Evolutionary conservation across 1,139 yeast species (phyloP).

Genomic region (Petasospora rhodanensis): DNA sequence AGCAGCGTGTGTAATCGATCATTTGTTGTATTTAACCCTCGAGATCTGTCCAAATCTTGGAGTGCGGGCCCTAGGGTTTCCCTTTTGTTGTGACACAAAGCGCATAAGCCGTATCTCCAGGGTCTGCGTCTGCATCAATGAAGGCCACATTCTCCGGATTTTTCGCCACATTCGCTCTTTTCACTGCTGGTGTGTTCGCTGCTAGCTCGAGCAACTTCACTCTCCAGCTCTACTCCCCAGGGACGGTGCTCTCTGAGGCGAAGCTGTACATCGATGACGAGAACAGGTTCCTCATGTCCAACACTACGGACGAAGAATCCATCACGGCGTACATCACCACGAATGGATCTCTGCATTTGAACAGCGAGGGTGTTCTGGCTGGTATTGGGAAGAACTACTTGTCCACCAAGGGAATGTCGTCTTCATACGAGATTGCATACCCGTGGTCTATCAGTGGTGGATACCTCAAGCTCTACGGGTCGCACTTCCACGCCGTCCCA

Average conservation of each 20-base stretch:
- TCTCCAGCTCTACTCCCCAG: slow-evolving; percentile 6
- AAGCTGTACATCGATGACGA: slow-evolving; percentile 7
- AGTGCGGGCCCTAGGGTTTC: too few relatives aligned
- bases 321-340: slow-evolving; percentile 3
- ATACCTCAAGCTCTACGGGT: slow-evolving; percentile 7
- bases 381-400: slow-evolving; percentile 9
- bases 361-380: not conserved
- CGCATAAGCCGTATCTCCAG: too few relatives aligned
- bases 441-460: slow-evolving; percentile 10
- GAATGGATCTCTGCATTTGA: slow-evolving; percentile 9
- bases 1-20: too few relatives aligned
- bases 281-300: slow-evolving; percentile 6
- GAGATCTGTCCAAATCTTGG: too few relatives aligned
- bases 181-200: too few relatives aligned
- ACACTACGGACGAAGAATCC: slow-evolving; percentile 1
- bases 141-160: too few relatives aligned
- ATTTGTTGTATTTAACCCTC: too few relatives aligned
- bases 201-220: slow-evolving; percentile 4
- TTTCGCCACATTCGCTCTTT: too few relatives aligned
- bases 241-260: slow-evolving; percentile 2
- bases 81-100: too few relatives aligned
- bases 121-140: too few relatives aligned
- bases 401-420: slow-evolving; percentile 1
- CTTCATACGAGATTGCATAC: slow-evolving; percentile 4
- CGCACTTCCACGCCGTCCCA: slow-evolving; percentile 14